These are phyloP conservation scores for Geoglossum cookeanum DNA, from an alignment of 2,329 filamentous ascomycete species.

Conservation along the genomic window DNA sequence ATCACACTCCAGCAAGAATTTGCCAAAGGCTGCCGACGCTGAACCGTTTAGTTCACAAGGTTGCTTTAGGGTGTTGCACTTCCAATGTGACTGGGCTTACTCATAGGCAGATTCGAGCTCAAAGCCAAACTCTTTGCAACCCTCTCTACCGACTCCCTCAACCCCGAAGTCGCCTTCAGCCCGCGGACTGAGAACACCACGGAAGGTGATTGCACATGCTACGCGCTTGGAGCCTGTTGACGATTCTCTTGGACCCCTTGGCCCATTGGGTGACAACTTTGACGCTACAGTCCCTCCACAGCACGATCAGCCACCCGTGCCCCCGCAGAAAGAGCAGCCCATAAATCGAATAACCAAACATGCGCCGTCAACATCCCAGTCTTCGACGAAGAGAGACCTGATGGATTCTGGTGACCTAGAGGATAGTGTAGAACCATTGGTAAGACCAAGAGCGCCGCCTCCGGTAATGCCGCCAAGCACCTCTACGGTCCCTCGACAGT, in stretches of 20 bases:
- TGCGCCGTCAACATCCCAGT: conserved; percentile 33
- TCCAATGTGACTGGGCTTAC: neutral
- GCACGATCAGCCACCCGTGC: conserved; percentile 44
- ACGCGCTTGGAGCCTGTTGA: conserved; percentile 65
- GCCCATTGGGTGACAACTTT: conserved; percentile 38
- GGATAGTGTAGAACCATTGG: conserved; percentile 31
- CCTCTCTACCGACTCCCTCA: conserved; percentile 22
- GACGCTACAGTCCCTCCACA: conserved; percentile 20
- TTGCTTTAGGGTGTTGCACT: neutral
- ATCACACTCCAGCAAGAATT: neutral
- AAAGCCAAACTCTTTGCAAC: conserved; percentile 16
- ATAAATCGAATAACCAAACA: conserved; percentile 27
- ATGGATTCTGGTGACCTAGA: conserved; percentile 53
- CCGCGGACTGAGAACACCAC: conserved; percentile 31
- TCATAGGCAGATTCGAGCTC: conserved; percentile 5
- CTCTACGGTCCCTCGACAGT: conserved; percentile 29
- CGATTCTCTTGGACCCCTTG: conserved; percentile 56
- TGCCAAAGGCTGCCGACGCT: neutral
- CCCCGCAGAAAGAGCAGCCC: conserved; percentile 42
- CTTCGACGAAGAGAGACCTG: conserved; percentile 29
- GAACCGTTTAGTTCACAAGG: neutral
- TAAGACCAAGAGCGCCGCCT: conserved; percentile 42
- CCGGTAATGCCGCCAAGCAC: conserved; percentile 33
- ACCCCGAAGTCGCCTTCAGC: conserved; percentile 25
- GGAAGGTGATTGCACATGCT: conserved; percentile 51